phyloP scores from a whole-genome alignment of 129 eudicot species.

The Chrysanthemum seticuspe region DNA sequence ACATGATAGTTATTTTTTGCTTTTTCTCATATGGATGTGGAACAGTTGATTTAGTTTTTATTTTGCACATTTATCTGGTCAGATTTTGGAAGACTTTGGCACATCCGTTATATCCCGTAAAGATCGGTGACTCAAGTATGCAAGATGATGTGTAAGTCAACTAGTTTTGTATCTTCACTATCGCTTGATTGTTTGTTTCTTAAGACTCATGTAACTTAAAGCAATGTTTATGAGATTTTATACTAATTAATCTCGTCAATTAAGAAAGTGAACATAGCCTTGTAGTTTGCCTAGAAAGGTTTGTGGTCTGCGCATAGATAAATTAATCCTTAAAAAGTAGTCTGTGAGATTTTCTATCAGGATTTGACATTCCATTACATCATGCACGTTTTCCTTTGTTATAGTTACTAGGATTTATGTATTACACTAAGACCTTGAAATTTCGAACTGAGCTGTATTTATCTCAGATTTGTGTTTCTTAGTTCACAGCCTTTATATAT shows the following conservation, averaged over 20 bases:
- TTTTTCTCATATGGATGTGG: conserved; percentile 22
- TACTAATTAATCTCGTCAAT: no score
- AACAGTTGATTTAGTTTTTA: conserved; percentile 12
- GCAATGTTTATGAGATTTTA: no score
- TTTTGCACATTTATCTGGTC: conserved; percentile 19
- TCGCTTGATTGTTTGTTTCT: not conserved
- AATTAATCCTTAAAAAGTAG: not conserved
- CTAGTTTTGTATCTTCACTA: conserved; percentile 12
- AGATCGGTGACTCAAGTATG: conserved; percentile 27
- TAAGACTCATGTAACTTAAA: conserved; percentile 4
- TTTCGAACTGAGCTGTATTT: no score
- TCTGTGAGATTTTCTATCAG: no score
- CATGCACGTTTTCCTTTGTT: no score
- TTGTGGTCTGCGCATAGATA: conserved; percentile 4
- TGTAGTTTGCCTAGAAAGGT: no score
- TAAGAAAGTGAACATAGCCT: no score
- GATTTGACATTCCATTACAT: no score
- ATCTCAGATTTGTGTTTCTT: not conserved
- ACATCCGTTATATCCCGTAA: conserved; percentile 46
- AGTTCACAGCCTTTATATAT: conserved; percentile 49
- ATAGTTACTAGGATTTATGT: no score
- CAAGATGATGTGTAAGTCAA: conserved; percentile 42
- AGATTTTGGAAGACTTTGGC: conserved; percentile 51
- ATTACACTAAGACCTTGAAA: no score
- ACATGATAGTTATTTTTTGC: not conserved